These are phyloP conservation scores for Ogataea glucozyma DNA, from an alignment of 805 yeast species.

Conservation along the genomic window DNA sequence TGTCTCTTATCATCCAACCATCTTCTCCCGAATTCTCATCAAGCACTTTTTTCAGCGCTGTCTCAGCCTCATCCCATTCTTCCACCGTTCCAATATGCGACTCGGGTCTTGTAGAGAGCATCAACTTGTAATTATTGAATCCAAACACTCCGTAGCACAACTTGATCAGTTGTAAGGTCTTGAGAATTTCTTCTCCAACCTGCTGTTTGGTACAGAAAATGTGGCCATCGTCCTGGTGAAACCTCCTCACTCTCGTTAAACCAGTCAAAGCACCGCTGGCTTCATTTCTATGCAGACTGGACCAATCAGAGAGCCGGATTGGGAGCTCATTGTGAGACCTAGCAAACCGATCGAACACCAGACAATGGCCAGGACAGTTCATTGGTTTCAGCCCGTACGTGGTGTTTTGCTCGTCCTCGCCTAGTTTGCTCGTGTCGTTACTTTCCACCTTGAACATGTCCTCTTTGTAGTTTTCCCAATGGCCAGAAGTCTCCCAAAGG, in stretches of 20 bases:
- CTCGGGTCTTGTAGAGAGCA: constrained; percentile 86
- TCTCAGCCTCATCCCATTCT: constrained; percentile 86
- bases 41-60: constrained; percentile 59
- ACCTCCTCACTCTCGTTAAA: constrained; percentile 86
- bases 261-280: constrained; percentile 94
- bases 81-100: constrained; percentile 72
- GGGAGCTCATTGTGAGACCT: constrained; percentile 88
- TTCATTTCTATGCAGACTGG: constrained; percentile 91
- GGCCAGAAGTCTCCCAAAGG: constrained; percentile 91
- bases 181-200: constrained; percentile 68
- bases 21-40: constrained; percentile 47
- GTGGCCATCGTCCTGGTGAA: constrained; percentile 98
- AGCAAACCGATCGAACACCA: constrained; percentile 72
- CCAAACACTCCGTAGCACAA: constrained; percentile 73
- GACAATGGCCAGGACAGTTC: constrained; percentile 74
- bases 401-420: constrained; percentile 40
- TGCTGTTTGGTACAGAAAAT: constrained; percentile 85
- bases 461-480: constrained; percentile 91
- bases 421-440: constrained; percentile 36
- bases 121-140: constrained; percentile 55
- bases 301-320: constrained; percentile 80
- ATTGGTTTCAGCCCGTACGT: constrained; percentile 85
- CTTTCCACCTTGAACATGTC: constrained; percentile 92
- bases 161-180: constrained; percentile 71
- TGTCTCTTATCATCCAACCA: constrained; percentile 73